Base-by-base conservation (phyloP, 768 basidiomycete species). In the Ramaria rubella region DNA sequence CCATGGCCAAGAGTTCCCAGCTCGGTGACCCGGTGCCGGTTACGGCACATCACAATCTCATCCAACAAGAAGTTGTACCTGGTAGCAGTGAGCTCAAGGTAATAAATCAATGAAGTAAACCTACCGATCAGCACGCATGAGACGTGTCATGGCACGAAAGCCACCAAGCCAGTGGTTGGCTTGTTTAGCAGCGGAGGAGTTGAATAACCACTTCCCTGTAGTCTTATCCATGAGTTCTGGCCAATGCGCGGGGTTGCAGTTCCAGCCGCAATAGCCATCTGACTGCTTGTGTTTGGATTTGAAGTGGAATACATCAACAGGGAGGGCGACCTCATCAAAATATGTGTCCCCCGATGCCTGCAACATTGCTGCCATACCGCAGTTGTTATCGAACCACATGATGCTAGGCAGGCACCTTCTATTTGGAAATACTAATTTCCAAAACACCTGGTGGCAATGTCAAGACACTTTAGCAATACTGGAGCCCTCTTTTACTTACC, bases 111-210 rank as follows among this genome's bases (percentile, higher is more conserved):
- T 11, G n/a, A 9, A 38, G 36, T 11, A 38, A 38, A 11, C 36
- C 36, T 38, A 38, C 36, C 36, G n/a, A 38, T 38, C 36, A 11
- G 36, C 36, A 38, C 36, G 4, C 70, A 72, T 69, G 54, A 68
- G 66, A 5, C 66, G 57, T 3, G 65, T 57, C 26, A 72, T 70
- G 0, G 69, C 50, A 33, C 65, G 63, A 55, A 64, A 72, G 1
- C 65, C 65, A 3, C 64, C 69, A 24, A 72, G 58, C 72, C 72
- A 73, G n/a, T 60, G 65, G 57, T 73, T 73, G 0, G 63, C 63
- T 55, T 70, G 66, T 51, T 73, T 69, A 15, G 68, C 69, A 14
- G 59, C 61, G 3, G 72, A 73, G 1, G 70, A 68, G 55, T 72
- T 72, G 65, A 72, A 72, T 5, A 34, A 21, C 68, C 70, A 71